Evolutionary conservation across 2,329 filamentous ascomycete species (phyloP).

Genomic region (Xylariaceae sp.): DNA sequence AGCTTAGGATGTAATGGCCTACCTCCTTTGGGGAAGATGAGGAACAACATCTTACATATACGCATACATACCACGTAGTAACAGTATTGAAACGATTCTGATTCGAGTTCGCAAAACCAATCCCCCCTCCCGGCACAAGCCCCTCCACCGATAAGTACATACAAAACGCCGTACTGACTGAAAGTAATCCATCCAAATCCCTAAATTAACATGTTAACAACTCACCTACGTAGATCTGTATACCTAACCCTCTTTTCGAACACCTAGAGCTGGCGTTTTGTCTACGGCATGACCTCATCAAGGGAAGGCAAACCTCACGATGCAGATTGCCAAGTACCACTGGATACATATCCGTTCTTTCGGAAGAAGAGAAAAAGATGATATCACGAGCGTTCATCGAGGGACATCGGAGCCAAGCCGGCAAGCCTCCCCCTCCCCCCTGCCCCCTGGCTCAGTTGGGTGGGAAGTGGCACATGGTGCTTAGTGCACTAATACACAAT

Average conservation of each 20-base stretch:
- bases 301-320: not conserved
- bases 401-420: not conserved
- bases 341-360: not conserved
- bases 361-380: not conserved
- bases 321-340: not conserved
- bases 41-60: too few species aligned
- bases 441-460: too few species aligned
- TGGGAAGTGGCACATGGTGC: not conserved
- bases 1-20: not conserved
- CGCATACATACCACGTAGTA: too few species aligned
- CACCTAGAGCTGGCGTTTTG: not conserved
- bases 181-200: too few species aligned
- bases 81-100: not conserved
- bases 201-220: not conserved
- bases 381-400: not conserved
- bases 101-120: not conserved
- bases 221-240: not conserved
- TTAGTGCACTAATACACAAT: not conserved
- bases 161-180: too few species aligned
- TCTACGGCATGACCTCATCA: not conserved
- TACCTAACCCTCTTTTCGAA: not conserved
- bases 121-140: not conserved
- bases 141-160: not conserved
- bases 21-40: not conserved
- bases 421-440: too few species aligned